Conservation (phyloP, 2,329 filamentous ascomycete species). For the Aspergillus awamori region DNA sequence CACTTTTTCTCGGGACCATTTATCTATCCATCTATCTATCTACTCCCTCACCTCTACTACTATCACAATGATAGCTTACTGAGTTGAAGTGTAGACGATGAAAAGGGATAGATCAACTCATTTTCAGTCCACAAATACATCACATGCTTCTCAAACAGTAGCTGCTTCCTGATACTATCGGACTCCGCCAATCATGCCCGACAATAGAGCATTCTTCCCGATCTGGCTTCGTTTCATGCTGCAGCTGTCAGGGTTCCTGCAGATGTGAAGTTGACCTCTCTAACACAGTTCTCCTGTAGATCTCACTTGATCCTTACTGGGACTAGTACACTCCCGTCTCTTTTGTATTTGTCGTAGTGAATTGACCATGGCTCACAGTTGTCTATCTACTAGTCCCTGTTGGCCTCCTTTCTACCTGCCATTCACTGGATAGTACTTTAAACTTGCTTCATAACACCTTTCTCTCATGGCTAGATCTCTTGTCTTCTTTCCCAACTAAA, state of each 20-base stretch:
- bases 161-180: no score
- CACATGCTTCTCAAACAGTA: no score
- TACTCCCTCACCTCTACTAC: no score
- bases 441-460: background rate
- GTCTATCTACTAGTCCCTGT: no score
- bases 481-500: background rate
- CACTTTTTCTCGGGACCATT: background rate
- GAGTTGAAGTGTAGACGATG: no score
- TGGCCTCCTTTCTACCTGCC: background rate
- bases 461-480: background rate
- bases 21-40: background rate
- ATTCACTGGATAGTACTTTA: background rate
- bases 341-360: background rate
- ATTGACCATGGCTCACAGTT: background rate
- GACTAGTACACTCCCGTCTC: no score
- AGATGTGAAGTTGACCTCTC: background rate
- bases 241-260: background rate
- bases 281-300: background rate
- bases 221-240: background rate
- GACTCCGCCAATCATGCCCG: background rate
- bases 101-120: no score
- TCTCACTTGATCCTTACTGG: background rate
- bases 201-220: background rate
- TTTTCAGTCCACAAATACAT: no score
- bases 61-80: no score